phyloP scores from a whole-genome alignment of 192 early-diverging fungal genomes.

The Geosiphon pyriformis region DNA sequence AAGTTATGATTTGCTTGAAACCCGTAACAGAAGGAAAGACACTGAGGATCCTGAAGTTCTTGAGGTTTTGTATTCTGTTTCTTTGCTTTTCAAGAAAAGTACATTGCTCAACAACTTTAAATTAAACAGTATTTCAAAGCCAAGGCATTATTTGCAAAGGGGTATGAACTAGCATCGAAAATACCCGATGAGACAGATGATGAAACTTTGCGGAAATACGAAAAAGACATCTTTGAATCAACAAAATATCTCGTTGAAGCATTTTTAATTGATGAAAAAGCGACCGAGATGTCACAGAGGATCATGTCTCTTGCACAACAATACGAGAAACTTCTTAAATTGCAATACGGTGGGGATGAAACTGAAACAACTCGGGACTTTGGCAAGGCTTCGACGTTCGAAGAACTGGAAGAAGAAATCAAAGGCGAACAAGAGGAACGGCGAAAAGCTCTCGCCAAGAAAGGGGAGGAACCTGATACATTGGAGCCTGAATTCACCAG shows the following conservation, averaged over 20 bases:
- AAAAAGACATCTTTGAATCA: slow-evolving; percentile 45
- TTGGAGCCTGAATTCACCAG: slow-evolving; percentile 22
- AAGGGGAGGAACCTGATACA: slow-evolving; percentile 5
- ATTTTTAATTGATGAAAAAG: slow-evolving; percentile 58
- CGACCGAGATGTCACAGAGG: slow-evolving; percentile 51
- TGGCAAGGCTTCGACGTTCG: neutral
- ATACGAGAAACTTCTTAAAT: slow-evolving; percentile 39
- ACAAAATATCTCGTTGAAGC: slow-evolving; percentile 52
- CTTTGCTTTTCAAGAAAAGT: neutral
- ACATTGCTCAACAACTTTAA: too few species aligned
- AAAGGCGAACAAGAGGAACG: slow-evolving; percentile 32
- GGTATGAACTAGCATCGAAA: slow-evolving; percentile 42
- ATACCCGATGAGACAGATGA: slow-evolving; percentile 47
- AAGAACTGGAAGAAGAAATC: slow-evolving; percentile 15
- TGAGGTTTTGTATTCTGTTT: slow-evolving; percentile 8
- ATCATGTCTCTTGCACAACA: slow-evolving; percentile 57
- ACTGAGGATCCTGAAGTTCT: slow-evolving; percentile 19
- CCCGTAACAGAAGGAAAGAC: slow-evolving; percentile 4
- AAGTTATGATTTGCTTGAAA: slow-evolving; percentile 23
- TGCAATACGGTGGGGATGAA: slow-evolving; percentile 23
- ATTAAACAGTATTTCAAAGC: slow-evolving; percentile 42
- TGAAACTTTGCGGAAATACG: slow-evolving; percentile 41
- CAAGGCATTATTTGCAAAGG: slow-evolving; percentile 47
- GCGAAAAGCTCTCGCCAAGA: slow-evolving; percentile 2
- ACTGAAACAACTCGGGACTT: slow-evolving; percentile 8